These are phyloP conservation scores for Arabidopsis thaliana DNA, from an alignment of 345 rosid genomes.

Conservation along the genomic window DNA sequence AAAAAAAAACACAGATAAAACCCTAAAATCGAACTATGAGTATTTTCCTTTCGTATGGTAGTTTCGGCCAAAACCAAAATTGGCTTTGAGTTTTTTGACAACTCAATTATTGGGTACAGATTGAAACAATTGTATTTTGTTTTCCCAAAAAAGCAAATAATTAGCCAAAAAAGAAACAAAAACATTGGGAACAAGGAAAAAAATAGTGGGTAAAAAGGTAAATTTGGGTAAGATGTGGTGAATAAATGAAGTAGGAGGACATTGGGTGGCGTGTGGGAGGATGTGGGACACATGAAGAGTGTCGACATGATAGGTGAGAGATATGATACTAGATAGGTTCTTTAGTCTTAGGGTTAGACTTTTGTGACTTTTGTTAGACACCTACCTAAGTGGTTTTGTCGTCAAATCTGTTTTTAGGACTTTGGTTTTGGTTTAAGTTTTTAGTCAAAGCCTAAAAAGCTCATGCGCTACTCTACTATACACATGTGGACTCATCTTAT, in stretches of 20 bases:
- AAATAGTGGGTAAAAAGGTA: slow-evolving; percentile 39
- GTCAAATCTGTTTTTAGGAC: slow-evolving; percentile 37
- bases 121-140: neutral
- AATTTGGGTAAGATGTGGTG: slow-evolving; percentile 47
- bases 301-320: slow-evolving; percentile 43
- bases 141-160: slow-evolving; percentile 26
- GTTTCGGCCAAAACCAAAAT: slow-evolving; percentile 8
- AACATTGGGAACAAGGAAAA: slow-evolving; percentile 41
- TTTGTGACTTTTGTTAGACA: slow-evolving; percentile 34
- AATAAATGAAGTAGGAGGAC: slow-evolving; percentile 27
- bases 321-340: slow-evolving; percentile 30
- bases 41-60: neutral
- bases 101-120: slow-evolving; percentile 31
- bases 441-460: slow-evolving; percentile 45
- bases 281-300: slow-evolving; percentile 24
- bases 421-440: slow-evolving; percentile 23
- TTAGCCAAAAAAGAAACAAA: slow-evolving; percentile 31
- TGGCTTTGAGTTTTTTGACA: neutral
- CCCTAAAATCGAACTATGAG: neutral
- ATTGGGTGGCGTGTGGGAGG: slow-evolving; percentile 18
- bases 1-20: neutral
- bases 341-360: slow-evolving; percentile 32
- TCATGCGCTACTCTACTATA: slow-evolving; percentile 44
- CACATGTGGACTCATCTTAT: slow-evolving; percentile 25
- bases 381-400: slow-evolving; percentile 38